Conservation (phyloP, 805 yeast genomes). For the Ogataea pini region DNA sequence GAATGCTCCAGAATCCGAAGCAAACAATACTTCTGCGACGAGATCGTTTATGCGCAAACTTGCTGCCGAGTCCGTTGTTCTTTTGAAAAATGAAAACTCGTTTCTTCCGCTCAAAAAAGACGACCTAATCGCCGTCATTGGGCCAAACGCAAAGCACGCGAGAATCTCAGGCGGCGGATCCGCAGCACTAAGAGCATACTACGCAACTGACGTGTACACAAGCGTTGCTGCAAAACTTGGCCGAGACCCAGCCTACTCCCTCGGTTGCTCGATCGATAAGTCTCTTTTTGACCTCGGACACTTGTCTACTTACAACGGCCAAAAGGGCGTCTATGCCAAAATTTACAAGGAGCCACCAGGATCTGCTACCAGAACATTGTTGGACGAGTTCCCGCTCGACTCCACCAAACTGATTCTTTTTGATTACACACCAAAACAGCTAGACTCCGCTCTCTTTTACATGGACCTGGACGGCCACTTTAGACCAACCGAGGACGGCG, state of each 20-base stretch:
- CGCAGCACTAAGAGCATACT: slow-evolving; percentile 40
- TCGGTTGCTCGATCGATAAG: slow-evolving; percentile 36
- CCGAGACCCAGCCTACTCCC: slow-evolving; percentile 30
- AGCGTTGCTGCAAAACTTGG: slow-evolving; percentile 24
- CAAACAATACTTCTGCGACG: slow-evolving; percentile 52
- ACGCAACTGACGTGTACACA: slow-evolving; percentile 16
- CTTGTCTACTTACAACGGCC: slow-evolving; percentile 19
- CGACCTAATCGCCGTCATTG: slow-evolving; percentile 54
- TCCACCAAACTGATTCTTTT: slow-evolving; percentile 21
- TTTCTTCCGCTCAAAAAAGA: slow-evolving; percentile 48
- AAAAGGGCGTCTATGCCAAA: slow-evolving; percentile 31
- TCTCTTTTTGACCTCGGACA: slow-evolving; percentile 19
- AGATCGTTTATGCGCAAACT: slow-evolving; percentile 42
- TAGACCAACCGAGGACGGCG: slow-evolving; percentile 39
- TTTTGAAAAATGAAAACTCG: slow-evolving; percentile 54
- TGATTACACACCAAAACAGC: slow-evolving; percentile 26
- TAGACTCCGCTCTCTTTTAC: slow-evolving; percentile 33
- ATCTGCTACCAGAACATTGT: slow-evolving; percentile 23
- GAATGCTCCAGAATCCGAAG: slow-evolving; percentile 38
- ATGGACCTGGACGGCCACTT: slow-evolving; percentile 42
- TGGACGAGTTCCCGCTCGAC: slow-evolving; percentile 31
- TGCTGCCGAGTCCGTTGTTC: slow-evolving; percentile 54
- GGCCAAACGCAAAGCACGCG: slow-evolving; percentile 55
- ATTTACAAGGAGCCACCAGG: slow-evolving; percentile 33
- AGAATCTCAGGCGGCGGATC: slow-evolving; percentile 65